These are phyloP conservation scores for Pseudevernia furfuracea DNA, from an alignment of 495 filamentous ascomycete species.

Conservation along the genomic window DNA sequence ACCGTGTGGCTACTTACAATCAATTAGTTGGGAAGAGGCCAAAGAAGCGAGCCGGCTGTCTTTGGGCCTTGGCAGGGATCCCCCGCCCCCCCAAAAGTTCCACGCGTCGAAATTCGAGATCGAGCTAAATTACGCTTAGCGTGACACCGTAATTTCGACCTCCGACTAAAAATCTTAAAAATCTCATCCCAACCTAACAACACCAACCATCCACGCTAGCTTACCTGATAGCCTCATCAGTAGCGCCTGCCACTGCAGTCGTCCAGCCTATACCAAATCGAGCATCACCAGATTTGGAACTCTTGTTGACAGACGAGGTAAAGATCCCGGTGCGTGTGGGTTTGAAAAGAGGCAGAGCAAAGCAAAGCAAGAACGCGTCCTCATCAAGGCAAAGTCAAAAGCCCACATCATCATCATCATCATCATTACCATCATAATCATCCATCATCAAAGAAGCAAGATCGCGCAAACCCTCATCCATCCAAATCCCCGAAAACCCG, in stretches of 20 bases:
- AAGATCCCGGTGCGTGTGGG: background rate
- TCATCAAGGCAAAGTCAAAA: background rate
- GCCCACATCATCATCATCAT: conserved; percentile 3
- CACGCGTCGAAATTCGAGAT: background rate
- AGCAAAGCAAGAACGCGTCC: conserved; percentile 1
- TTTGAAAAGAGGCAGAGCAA: conserved; percentile 8
- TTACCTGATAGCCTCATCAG: conserved; percentile 17
- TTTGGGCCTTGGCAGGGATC: conserved; percentile 8
- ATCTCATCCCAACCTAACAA: conserved; percentile 15
- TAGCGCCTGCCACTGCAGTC: conserved; percentile 16
- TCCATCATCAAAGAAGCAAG: background rate
- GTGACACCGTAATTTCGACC: conserved; percentile 8
- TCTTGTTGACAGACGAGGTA: conserved; percentile 3
- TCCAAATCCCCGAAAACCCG: conserved; percentile 7
- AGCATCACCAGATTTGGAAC: conserved; percentile 14
- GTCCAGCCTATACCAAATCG: conserved; percentile 17
- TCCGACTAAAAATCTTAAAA: conserved; percentile 1
- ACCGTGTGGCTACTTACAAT: too few species aligned
- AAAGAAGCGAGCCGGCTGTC: background rate
- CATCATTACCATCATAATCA: background rate
- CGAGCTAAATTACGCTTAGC: background rate
- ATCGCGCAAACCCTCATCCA: background rate
- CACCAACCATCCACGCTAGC: conserved; percentile 17
- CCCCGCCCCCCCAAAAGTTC: background rate
- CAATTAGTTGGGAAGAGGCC: background rate